Percentiles rank a stretch among this genome's conserved stretches.
These are phyloP conservation scores for Leptographium galeiforme DNA, from an alignment of 2,329 filamentous ascomycete genomes.

Conservation along the genomic window DNA sequence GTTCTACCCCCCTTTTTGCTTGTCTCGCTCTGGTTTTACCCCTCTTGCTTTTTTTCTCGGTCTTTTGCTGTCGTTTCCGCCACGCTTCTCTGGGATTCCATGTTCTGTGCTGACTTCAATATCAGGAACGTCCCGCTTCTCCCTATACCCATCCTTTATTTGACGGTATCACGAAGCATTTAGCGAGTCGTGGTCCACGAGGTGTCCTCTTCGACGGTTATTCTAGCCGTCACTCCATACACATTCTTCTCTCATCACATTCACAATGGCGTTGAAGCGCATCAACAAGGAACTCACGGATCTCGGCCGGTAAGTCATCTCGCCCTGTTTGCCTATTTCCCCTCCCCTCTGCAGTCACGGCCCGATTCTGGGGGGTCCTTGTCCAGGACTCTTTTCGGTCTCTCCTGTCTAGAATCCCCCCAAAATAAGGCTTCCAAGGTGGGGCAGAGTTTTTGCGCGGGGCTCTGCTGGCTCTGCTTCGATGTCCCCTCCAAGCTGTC, in stretches of 20 bases:
- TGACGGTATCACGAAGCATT: not conserved
- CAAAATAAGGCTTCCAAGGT: constrained; percentile 11
- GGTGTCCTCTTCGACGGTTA: not conserved
- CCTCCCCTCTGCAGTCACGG: not conserved
- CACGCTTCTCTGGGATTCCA: constrained; percentile 5
- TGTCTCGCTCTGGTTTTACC: not conserved
- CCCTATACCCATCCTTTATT: too few species aligned
- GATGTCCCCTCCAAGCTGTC: constrained; percentile 2
- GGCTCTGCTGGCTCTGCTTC: not conserved
- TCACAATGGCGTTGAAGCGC: constrained; percentile 76
- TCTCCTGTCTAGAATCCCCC: constrained; percentile 5
- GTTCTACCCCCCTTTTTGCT: too few species aligned
- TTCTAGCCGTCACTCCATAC: not conserved
- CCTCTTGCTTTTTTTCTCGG: not conserved
- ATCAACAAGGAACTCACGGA: constrained; percentile 92
- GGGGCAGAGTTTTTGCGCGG: constrained; percentile 7
- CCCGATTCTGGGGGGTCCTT: too few species aligned
- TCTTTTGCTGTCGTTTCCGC: not conserved
- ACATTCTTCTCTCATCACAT: constrained; percentile 9
- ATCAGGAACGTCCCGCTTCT: not conserved
- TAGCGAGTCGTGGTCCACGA: not conserved
- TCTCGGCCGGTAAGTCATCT: constrained; percentile 57
- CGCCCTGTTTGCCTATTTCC: not conserved
- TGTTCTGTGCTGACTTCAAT: not conserved
- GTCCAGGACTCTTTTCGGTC: not conserved